Conservation (phyloP, 2,329 filamentous ascomycete genomes). For the Cylindrodendrum hubeiense region DNA sequence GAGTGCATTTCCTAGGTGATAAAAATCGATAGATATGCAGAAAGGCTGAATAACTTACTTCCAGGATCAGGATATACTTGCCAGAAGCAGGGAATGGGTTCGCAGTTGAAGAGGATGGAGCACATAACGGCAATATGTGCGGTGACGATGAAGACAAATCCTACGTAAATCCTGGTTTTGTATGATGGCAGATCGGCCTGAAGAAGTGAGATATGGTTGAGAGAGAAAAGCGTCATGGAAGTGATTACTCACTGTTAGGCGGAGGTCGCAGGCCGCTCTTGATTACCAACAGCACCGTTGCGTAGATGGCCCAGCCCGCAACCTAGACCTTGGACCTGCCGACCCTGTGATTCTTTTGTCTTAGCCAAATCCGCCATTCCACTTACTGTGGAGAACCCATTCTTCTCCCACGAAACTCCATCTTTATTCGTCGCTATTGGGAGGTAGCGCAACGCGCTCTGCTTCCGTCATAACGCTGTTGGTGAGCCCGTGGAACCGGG, state of each 20-base stretch:
- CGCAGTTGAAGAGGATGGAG: constrained; percentile 51
- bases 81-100: constrained; percentile 53
- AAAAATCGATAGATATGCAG: background rate
- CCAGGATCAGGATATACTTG: constrained; percentile 58
- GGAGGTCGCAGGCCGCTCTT: constrained; percentile 50
- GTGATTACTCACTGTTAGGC: no score
- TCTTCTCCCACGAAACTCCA: background rate
- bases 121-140: constrained; percentile 50
- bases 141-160: constrained; percentile 49
- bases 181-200: no score
- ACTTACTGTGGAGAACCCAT: no score
- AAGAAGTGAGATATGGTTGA: no score
- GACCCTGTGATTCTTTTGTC: constrained; percentile 15
- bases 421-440: constrained; percentile 56
- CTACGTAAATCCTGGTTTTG: constrained; percentile 45
- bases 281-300: constrained; percentile 61
- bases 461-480: constrained; percentile 66
- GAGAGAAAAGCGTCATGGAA: no score
- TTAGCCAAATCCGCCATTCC: background rate
- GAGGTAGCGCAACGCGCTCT: constrained; percentile 56
- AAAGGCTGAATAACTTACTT: constrained; percentile 40
- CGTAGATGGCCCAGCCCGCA: constrained; percentile 64
- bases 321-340: constrained; percentile 66
- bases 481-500: constrained; percentile 59
- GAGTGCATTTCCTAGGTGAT: constrained; percentile 40